phyloP scores from a whole-genome alignment of 306 rosid species.

The Corylus heterophylla region DNA sequence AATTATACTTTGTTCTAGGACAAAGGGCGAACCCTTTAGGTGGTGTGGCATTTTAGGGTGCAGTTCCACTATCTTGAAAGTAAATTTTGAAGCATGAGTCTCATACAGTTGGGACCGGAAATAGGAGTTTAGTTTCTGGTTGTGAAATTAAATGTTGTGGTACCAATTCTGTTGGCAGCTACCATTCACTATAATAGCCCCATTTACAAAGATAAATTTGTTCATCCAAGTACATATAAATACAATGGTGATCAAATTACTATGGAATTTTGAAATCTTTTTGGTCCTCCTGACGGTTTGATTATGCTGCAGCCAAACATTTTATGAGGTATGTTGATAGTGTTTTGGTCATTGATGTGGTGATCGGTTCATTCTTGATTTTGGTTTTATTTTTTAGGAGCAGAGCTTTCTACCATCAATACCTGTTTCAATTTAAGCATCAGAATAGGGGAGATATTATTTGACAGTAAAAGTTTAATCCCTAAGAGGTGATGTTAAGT shows the following conservation, averaged over 20 bases:
- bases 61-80: not conserved
- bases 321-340: not conserved
- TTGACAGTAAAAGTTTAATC: not conserved
- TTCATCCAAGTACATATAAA: not conserved
- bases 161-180: not conserved
- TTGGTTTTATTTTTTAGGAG: not conserved
- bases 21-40: not conserved
- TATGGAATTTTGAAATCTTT: not conserved
- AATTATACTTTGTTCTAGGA: not conserved
- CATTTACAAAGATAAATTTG: not conserved
- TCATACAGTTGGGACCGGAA: not conserved
- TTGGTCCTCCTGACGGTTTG: not conserved
- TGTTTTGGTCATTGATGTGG: not conserved
- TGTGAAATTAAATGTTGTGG: not conserved
- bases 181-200: not conserved
- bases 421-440: not conserved
- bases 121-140: not conserved
- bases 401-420: not conserved
- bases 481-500: not conserved
- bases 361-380: not conserved
- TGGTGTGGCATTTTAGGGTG: not conserved
- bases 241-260: not conserved
- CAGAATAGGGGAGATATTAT: not conserved
- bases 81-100: not conserved
- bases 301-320: not conserved